These are phyloP conservation scores for Aspergillus sp. DNA, from an alignment of 2,329 filamentous ascomycete genomes.

Conservation along the genomic window DNA sequence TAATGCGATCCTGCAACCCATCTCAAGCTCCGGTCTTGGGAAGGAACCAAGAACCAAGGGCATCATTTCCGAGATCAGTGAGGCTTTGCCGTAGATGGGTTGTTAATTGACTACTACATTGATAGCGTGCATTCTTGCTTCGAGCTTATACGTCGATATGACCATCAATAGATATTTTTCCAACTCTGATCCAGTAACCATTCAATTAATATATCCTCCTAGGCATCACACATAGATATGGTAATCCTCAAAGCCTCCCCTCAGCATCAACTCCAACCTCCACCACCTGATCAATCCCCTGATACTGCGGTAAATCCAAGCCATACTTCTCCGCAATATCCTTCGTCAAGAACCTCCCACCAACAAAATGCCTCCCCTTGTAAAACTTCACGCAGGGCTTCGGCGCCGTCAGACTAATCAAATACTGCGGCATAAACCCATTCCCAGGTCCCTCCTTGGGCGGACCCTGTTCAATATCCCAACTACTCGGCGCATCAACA, in stretches of 20 bases:
- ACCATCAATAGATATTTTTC: neutral
- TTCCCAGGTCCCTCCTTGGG: constrained; percentile 74
- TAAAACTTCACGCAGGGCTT: constrained; percentile 88
- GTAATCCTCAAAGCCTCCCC: constrained; percentile 30
- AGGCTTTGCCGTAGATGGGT: constrained; percentile 30
- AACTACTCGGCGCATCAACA: constrained; percentile 90
- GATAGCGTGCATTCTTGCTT: neutral
- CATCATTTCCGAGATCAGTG: constrained; percentile 60
- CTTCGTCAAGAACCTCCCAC: constrained; percentile 81
- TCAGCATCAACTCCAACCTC: constrained; percentile 59
- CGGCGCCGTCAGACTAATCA: constrained; percentile 89
- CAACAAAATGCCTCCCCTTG: constrained; percentile 84
- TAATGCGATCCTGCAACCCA: constrained; percentile 46
- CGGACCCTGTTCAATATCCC: constrained; percentile 87
- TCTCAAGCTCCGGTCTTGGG: constrained; percentile 50
- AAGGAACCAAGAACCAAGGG: constrained; percentile 62
- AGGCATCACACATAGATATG: neutral
- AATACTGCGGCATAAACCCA: constrained; percentile 73
- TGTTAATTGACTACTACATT: neutral
- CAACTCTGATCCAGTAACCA: neutral
- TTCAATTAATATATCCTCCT: neutral
- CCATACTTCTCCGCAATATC: constrained; percentile 81
- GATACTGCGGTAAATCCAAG: constrained; percentile 78
- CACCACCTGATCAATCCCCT: constrained; percentile 84
- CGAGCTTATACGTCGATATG: neutral